Evolutionary conservation across 228 moss, liverwort and hornwort genomes (phyloP), one percentile per base, ranked within the genome.

Genomic region (Sphagnum magellanicum): DNA sequence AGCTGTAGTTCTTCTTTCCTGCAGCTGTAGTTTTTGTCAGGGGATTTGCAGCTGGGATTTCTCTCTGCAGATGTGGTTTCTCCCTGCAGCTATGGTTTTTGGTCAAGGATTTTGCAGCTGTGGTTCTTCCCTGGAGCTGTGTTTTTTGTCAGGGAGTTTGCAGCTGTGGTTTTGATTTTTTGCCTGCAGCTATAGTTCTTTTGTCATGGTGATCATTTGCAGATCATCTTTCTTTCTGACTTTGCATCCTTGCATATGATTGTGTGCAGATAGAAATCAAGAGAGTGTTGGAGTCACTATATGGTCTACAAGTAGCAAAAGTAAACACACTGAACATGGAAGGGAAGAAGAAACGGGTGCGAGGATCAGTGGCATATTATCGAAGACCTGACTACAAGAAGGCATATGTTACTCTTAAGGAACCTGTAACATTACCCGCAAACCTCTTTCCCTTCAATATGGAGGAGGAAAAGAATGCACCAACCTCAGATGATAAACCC

Each of bases 291-390:
- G 93, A 98, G 79, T 75, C 82, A 50, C 69, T 98, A 8, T 98
- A 98, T 73, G 98, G 98, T 14, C 75, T 98, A 78, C 88, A 92
- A 80, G 98, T 98, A 49, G 82, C 82, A 72, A 98, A 90, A 83
- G 98, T 98, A 71, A 86, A 93, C 63, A 98, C 98, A 8, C 91
- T 98, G 51, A 98, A 98, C 76, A 98, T 98, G 98, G 98, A 98
- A 81, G 98, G 98, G n/a, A 94, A 98, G 85, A 93, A 93, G 85
- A 98, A 98, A 71, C 80, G 87, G 4, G 79, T 83, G 13, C 79
- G 87, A 73, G 90, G 87, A 68, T 85, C 64, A 15, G 62, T 73
- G 78, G 74, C 73, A 1, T 90, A 63, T 64, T 87, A 92, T 79
- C 81, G 94, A 63, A 87, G 94, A 78, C 98, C 94, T 49, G 98